Base-by-base conservation (phyloP, 2,329 filamentous ascomycete genomes). In the Teratosphaeria gauchensis region DNA sequence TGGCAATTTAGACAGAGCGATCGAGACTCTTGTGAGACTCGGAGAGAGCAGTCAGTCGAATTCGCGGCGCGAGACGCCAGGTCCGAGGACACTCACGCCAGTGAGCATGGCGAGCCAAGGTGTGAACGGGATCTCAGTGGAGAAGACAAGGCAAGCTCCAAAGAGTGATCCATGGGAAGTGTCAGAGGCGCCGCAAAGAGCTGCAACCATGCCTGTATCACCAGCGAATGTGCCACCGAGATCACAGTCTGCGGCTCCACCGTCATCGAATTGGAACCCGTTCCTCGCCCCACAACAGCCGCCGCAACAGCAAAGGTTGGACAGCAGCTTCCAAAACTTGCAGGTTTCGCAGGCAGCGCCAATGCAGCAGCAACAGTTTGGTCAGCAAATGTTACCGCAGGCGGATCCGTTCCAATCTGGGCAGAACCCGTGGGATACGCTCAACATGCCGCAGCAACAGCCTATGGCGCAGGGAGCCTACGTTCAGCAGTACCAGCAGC, bases 1-100 rank as follows among this genome's bases (percentile, higher is more conserved):
- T 68, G 92, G 92, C 3, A 92, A 94, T 69, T 71, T 99, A 59
- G 90, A 96, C 65, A 87, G 84, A 72, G 85, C 92, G 0, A 84
- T 97, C 52, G 92, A 97, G 73, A 84, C 90, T 19, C 75, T 99
- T 68, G 84, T 94, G 58, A 83, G 90, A 64, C 75, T 96, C 46
- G 92, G 92, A 30, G 91, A 95, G 69, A 85, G 84, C 33, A 76
- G 74, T 60, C 79, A 79, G 58, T 70, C 73, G 30, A 58, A 65
- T 19, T 66, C 69, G 21, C 64, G 70, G 59, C 61, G 66, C 42
- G 66, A 66, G 32, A 69, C 69, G 53, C 74, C 74, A 64, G 61
- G 52, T 12, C 61, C 64, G 12, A 60, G 67, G 56, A 64, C 64
- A 19, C 56, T 69, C 38, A 72, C 73, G 48, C 68, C 77, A 30